Conservation (phyloP, 1,284 basidiomycete species). For the Trichosporon asahii region DNA sequence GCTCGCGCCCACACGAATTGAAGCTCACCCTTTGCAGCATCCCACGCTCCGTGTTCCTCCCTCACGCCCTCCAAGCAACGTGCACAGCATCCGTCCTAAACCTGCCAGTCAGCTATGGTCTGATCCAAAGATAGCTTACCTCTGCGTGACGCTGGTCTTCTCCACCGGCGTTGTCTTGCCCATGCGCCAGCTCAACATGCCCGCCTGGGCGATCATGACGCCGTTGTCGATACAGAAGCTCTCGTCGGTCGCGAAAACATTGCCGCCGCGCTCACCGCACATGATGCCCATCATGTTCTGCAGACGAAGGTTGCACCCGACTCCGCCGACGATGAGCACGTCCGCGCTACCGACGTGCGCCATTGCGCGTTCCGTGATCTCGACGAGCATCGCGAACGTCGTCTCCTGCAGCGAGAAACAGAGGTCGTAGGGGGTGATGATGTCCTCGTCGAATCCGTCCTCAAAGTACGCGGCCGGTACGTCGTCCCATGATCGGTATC, state of each 20-base stretch:
- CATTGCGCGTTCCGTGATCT: slow-evolving; percentile 99
- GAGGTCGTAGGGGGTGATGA: slow-evolving; percentile 87
- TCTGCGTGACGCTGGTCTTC: slow-evolving; percentile 83
- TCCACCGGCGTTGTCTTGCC: slow-evolving; percentile 73
- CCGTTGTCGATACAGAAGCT: slow-evolving; percentile 97
- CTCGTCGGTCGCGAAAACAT: slow-evolving; percentile 94
- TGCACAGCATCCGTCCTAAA: slow-evolving; percentile 89
- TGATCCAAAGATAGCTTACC: slow-evolving; percentile 56
- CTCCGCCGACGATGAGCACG: slow-evolving; percentile 95
- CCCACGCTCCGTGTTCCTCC: no score
- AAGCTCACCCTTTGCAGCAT: background rate
- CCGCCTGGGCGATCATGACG: slow-evolving; percentile 99
- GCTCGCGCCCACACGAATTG: no score
- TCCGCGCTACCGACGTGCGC: slow-evolving; percentile 95
- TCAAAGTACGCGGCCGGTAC: slow-evolving; percentile 27
- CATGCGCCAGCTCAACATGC: slow-evolving; percentile 87
- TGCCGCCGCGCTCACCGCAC: slow-evolving; percentile 83
- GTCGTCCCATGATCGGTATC: slow-evolving; percentile 56
- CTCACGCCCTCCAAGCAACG: slow-evolving; percentile 69
- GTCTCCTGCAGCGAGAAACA: slow-evolving; percentile 98
- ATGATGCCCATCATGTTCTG: slow-evolving; percentile 99
- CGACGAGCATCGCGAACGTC: slow-evolving; percentile 97
- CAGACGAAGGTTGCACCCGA: slow-evolving; percentile 90
- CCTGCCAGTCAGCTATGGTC: slow-evolving; percentile 55
- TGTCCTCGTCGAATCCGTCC: slow-evolving; percentile 54